Percentiles rank a stretch among this genome's conserved stretches.
These are phyloP conservation scores for Myriosclerotinia duriaeana DNA, from an alignment of 2,329 filamentous ascomycete species.

Conservation along the genomic window DNA sequence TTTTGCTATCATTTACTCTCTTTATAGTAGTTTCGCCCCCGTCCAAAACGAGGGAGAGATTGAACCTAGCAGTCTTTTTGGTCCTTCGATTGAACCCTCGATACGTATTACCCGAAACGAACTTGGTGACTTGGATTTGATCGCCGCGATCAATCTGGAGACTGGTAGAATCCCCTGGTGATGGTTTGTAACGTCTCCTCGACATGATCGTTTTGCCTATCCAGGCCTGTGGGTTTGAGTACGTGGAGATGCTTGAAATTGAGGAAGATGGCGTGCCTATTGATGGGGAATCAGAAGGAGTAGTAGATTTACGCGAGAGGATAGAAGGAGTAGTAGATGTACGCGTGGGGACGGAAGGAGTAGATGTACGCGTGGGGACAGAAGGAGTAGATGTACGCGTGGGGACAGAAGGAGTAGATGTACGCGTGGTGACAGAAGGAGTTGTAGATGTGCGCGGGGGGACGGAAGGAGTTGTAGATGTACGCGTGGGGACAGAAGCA, in stretches of 20 bases:
- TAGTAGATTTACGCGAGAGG: not conserved
- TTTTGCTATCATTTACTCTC: conserved; percentile 28
- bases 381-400: conserved; percentile 15
- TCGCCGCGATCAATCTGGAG: conserved; percentile 30
- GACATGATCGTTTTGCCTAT: conserved; percentile 21
- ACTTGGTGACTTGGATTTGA: conserved; percentile 28
- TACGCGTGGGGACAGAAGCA: conserved; percentile 23
- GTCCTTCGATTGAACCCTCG: conserved; percentile 30
- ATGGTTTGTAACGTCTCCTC: not conserved
- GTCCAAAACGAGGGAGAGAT: not conserved
- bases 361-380: conserved; percentile 1
- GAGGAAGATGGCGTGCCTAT: too few relatives aligned
- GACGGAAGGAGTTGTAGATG: not conserved
- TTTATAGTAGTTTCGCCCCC: not conserved
- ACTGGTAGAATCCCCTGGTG: not conserved
- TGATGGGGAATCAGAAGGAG: too few relatives aligned
- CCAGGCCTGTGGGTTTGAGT: not conserved
- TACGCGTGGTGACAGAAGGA: conserved; percentile 6
- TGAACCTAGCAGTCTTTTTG: conserved; percentile 23
- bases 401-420: too few relatives aligned
- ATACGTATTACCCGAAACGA: conserved; percentile 31
- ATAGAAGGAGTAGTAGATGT: not conserved
- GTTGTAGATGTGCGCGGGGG: not conserved
- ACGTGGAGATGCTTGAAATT: too few relatives aligned
- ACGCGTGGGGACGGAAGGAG: not conserved